Evolutionary conservation across 1,284 basidiomycete genomes (phyloP).

Genomic region (Heterobasidion occidentale): DNA sequence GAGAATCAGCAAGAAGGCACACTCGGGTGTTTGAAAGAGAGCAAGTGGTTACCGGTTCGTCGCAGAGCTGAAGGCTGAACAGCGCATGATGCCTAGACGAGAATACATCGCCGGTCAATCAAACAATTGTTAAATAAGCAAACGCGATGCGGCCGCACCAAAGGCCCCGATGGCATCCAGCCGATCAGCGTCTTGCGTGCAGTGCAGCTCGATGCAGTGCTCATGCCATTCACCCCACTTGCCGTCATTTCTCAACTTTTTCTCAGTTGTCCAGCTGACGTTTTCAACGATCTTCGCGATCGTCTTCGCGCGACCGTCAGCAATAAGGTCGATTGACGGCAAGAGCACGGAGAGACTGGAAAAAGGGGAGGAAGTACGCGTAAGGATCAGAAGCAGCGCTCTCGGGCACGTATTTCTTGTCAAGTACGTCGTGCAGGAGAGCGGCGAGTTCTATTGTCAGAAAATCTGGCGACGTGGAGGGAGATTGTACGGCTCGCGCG

Average conservation of each 20-base stretch:
- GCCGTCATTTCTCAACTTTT: slow-evolving; percentile 48
- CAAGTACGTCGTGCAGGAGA: slow-evolving; percentile 83
- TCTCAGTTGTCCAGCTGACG: slow-evolving; percentile 85
- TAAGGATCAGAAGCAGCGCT: slow-evolving; percentile 52
- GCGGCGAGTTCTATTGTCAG: slow-evolving; percentile 78
- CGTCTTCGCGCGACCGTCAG: slow-evolving; percentile 48
- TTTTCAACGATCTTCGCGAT: slow-evolving; percentile 68
- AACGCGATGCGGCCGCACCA: slow-evolving; percentile 33
- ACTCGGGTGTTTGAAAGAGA: background rate
- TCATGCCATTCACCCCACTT: slow-evolving; percentile 67
- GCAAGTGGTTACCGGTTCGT: slow-evolving; percentile 46
- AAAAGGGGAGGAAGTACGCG: slow-evolving; percentile 62
- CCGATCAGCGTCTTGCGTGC: slow-evolving; percentile 89
- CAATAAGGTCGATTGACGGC: slow-evolving; percentile 46
- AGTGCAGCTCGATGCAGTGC: slow-evolving; percentile 76
- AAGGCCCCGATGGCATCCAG: slow-evolving; percentile 90
- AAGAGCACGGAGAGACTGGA: slow-evolving; percentile 32
- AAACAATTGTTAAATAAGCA: slow-evolving; percentile 12
- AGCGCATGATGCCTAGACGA: slow-evolving; percentile 70
- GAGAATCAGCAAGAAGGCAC: background rate
- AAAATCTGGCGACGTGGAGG: slow-evolving; percentile 44
- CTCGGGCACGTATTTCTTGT: slow-evolving; percentile 71
- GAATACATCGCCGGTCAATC: background rate
- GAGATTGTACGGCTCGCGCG: slow-evolving; percentile 36
- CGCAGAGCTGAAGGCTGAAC: slow-evolving; percentile 72